These are phyloP conservation scores for Xerocomus nothofagi DNA, from an alignment of 1,284 basidiomycete species.

Conservation along the genomic window DNA sequence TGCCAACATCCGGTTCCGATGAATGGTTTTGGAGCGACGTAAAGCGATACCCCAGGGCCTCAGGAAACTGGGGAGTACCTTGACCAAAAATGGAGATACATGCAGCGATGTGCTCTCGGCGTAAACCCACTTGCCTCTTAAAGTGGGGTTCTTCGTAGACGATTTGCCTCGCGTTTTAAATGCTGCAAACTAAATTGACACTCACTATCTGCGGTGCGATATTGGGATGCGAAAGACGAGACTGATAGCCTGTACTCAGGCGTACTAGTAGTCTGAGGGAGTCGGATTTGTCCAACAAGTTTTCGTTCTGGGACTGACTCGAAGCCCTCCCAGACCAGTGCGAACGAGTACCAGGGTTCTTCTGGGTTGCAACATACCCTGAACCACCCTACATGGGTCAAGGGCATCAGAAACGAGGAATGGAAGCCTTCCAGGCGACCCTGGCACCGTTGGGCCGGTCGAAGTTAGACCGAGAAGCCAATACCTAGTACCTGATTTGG, in stretches of 20 bases:
- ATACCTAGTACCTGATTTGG: too few species aligned
- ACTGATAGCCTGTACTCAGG: background rate
- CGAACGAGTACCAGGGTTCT: background rate
- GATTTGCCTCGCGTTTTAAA: slow-evolving; percentile 19
- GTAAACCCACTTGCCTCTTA: slow-evolving; percentile 1
- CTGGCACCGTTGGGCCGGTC: too few species aligned
- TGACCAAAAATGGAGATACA: slow-evolving; percentile 10
- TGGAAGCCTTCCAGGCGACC: background rate
- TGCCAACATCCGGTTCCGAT: background rate
- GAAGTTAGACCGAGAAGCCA: too few species aligned
- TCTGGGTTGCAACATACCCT: background rate
- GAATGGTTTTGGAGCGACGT: background rate
- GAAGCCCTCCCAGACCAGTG: background rate
- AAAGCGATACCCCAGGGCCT: background rate
- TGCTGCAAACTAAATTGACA: slow-evolving; percentile 14
- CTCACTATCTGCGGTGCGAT: background rate
- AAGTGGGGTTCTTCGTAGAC: background rate
- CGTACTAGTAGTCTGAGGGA: too few species aligned
- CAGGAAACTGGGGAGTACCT: background rate
- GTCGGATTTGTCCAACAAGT: too few species aligned
- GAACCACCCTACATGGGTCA: slow-evolving; percentile 11
- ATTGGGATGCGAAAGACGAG: background rate
- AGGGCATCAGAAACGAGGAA: slow-evolving; percentile 1
- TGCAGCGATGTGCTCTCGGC: slow-evolving; percentile 2
- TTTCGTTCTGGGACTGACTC: too few species aligned